Percentiles rank a stretch among this genome's conserved stretches.
Evolutionary conservation across 345 rosid species (phyloP).

Genomic region (Arabis hirsuta): DNA sequence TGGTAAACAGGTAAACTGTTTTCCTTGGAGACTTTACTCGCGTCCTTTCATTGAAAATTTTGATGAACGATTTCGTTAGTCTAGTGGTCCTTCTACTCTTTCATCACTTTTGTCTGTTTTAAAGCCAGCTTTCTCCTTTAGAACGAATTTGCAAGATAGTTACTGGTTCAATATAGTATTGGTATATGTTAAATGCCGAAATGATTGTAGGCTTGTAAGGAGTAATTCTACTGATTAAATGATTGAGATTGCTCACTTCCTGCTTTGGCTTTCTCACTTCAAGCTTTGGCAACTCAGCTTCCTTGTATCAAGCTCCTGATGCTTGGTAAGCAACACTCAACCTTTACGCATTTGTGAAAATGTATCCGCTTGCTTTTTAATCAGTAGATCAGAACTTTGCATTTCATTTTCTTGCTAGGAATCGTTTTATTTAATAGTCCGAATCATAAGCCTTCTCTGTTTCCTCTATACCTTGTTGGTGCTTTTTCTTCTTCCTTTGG

Average conservation of each 20-base stretch:
- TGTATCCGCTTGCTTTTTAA: background rate
- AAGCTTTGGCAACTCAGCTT: conserved; percentile 63
- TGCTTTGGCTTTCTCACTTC: conserved; percentile 49
- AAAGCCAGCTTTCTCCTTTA: background rate
- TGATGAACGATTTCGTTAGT: background rate
- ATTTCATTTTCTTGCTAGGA: background rate
- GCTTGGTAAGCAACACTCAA: conserved; percentile 62
- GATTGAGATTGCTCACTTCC: conserved; percentile 51
- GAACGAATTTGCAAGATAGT: background rate
- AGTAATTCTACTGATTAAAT: background rate
- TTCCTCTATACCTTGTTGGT: too few relatives aligned
- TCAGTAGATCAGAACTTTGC: background rate
- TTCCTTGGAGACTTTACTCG: conserved; percentile 14
- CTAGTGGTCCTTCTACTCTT: background rate
- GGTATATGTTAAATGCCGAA: background rate
- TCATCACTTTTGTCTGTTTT: background rate
- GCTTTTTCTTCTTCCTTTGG: too few relatives aligned
- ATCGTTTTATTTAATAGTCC: background rate
- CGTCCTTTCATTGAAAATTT: conserved; percentile 8
- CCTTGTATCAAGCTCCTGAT: conserved; percentile 85
- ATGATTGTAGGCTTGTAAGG: background rate
- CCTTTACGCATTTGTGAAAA: background rate
- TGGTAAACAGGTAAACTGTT: conserved; percentile 78
- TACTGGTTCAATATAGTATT: background rate
- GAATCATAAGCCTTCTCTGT: background rate